phyloP scores from a whole-genome alignment of 345 rosid genomes.

The Salix caprea region DNA sequence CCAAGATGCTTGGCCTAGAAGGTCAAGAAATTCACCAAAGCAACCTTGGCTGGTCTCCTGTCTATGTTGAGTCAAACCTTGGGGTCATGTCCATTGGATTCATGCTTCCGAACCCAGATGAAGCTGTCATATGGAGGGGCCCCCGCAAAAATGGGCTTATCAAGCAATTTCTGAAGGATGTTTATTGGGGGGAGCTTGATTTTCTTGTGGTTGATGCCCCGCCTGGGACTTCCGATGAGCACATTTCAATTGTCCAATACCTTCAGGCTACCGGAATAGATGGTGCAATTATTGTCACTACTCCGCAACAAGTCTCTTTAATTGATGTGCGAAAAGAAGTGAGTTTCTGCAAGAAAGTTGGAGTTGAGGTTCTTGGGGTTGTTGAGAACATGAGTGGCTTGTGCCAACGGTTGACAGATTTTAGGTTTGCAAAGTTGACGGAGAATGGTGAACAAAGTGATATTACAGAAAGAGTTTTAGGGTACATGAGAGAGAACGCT shows the following conservation, averaged over 20 bases:
- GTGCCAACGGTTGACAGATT: constrained; percentile 63
- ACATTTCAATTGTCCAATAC: constrained; percentile 88
- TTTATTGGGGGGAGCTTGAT: constrained; percentile 87
- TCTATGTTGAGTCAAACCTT: constrained; percentile 87
- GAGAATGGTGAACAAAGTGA: constrained; percentile 55
- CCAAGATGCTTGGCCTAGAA: constrained; percentile 92
- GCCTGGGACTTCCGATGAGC: constrained; percentile 94
- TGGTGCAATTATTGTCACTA: constrained; percentile 89
- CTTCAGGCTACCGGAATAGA: constrained; percentile 81
- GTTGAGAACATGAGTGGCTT: constrained; percentile 99
- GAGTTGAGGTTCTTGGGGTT: constrained; percentile 76
- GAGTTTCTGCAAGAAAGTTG: constrained; percentile 91
- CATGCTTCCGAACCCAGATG: constrained; percentile 92
- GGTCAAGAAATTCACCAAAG: constrained; percentile 96
- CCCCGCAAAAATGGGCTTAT: constrained; percentile 90
- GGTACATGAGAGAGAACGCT: constrained; percentile 55
- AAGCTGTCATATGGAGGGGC: constrained; percentile 97
- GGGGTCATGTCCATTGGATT: constrained; percentile 98
- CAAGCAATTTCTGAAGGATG: constrained; percentile 90
- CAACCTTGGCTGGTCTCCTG: constrained; percentile 98
- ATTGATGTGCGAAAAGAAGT: constrained; percentile 94
- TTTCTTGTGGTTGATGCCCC: constrained; percentile 93
- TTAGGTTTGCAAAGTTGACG: constrained; percentile 49
- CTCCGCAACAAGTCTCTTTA: constrained; percentile 89
- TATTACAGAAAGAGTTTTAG: constrained; percentile 48